A percentile compares a stretch with the other conserved stretches of the same genome.
These are phyloP conservation scores for Gloeophyllum trabeum DNA, from an alignment of 768 basidiomycete species.

Conservation along the genomic window DNA sequence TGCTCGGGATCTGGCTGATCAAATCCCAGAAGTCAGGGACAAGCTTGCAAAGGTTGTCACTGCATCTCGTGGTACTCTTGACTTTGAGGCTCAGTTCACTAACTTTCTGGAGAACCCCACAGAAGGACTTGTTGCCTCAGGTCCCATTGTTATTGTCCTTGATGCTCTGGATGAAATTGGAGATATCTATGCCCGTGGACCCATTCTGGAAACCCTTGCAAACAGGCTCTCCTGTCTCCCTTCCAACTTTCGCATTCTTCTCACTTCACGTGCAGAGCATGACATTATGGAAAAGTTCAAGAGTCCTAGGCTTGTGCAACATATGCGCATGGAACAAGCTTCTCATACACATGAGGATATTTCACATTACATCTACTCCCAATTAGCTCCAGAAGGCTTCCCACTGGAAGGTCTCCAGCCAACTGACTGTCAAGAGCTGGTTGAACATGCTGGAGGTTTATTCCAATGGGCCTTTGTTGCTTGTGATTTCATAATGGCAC, in stretches of 20 bases:
- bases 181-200: conserved; percentile 7
- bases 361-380: neutral
- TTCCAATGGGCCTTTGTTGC: neutral
- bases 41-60: conserved; percentile 1
- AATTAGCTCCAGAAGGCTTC: neutral
- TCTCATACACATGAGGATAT: neutral
- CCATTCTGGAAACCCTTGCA: conserved; percentile 13
- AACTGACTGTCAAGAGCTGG: neutral
- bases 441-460: neutral
- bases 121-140: neutral
- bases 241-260: conserved; percentile 17
- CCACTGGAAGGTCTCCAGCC: neutral
- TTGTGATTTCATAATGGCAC: neutral
- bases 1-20: conserved; percentile 4
- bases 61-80: neutral
- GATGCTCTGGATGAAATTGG: conserved; percentile 10
- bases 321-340: neutral
- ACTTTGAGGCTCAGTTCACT: conserved; percentile 1
- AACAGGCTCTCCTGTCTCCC: conserved; percentile 12
- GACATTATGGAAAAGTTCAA: conserved; percentile 10
- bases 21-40: neutral
- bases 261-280: conserved; percentile 19
- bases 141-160: conserved; percentile 4
- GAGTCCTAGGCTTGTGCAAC: neutral
- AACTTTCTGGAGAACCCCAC: conserved; percentile 4